Percentiles rank a stretch among this genome's conserved stretches.
Evolutionary conservation across 495 filamentous ascomycete genomes (phyloP).

Genomic region (Daldinia concentrica): DNA sequence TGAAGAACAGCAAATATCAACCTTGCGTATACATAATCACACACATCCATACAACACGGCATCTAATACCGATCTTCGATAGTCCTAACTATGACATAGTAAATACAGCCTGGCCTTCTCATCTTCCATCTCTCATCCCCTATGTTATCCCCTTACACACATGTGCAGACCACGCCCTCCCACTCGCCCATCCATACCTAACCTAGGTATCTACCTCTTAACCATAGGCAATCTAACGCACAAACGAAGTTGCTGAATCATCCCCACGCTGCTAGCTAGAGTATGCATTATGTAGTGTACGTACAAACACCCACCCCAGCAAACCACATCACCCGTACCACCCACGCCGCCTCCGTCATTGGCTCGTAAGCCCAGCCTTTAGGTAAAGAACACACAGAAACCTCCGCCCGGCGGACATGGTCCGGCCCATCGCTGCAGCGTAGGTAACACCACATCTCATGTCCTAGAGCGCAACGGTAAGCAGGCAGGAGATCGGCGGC

Average conservation of each 20-base stretch:
- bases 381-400: background rate
- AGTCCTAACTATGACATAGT: too few relatives aligned
- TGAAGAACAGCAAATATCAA: background rate
- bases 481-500: slow-evolving; percentile 2
- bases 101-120: too few relatives aligned
- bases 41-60: background rate
- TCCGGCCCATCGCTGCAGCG: slow-evolving; percentile 11
- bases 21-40: background rate
- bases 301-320: slow-evolving; percentile 7
- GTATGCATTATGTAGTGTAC: too few relatives aligned
- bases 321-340: slow-evolving; percentile 21
- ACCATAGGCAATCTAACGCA: background rate
- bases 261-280: slow-evolving; percentile 17
- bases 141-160: slow-evolving; percentile 6
- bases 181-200: slow-evolving; percentile 13
- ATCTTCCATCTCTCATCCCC: slow-evolving; percentile 23
- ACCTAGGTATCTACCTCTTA: too few relatives aligned
- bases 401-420: slow-evolving; percentile 22
- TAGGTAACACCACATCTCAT: slow-evolving; percentile 7
- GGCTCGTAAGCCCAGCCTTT: background rate
- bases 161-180: slow-evolving; percentile 13
- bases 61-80: background rate
- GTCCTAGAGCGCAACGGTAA: too few relatives aligned
- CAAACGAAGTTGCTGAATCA: slow-evolving; percentile 25
- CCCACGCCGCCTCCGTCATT: background rate